Conservation (phyloP, 2,329 filamentous ascomycete species). For the Trichoderma sp. region DNA sequence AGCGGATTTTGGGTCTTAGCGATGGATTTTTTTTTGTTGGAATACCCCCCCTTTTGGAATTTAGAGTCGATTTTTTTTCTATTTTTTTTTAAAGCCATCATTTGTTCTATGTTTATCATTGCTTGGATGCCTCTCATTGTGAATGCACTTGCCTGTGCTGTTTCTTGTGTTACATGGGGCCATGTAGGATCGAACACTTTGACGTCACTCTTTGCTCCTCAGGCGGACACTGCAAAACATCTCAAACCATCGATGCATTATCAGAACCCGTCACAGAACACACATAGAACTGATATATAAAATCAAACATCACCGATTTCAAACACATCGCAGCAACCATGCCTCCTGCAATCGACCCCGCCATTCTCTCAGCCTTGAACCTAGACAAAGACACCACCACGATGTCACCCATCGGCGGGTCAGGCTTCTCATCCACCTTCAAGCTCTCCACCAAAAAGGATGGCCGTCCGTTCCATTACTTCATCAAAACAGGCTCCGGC, state of each 20-base stretch:
- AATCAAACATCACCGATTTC: not conserved
- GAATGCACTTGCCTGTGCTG: not conserved
- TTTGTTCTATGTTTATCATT: not conserved
- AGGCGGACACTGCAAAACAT: not conserved
- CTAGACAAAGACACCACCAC: conserved; percentile 54
- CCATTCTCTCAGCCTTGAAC: conserved; percentile 57
- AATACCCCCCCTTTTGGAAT: conserved; percentile 1
- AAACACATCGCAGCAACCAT: conserved; percentile 29
- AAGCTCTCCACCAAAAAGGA: conserved; percentile 49
- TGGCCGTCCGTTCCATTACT: conserved; percentile 55
- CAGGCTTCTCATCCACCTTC: conserved; percentile 65
- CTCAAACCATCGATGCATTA: not conserved
- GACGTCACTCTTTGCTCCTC: not conserved
- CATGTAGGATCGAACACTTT: not conserved
- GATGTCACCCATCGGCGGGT: conserved; percentile 60
- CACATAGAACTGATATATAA: not conserved
- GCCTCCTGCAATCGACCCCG: conserved; percentile 55
- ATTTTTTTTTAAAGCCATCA: not conserved
- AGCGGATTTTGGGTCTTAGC: not conserved
- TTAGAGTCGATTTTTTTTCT: not conserved
- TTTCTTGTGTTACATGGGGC: not conserved
- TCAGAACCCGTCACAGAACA: not conserved
- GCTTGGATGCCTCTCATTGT: not conserved
- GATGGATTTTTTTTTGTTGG: not conserved
- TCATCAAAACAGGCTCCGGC: conserved; percentile 68